Percentiles rank a stretch among this genome's conserved stretches.
These are phyloP conservation scores for Viola odorata DNA, from an alignment of 345 rosid genomes.

Conservation along the genomic window DNA sequence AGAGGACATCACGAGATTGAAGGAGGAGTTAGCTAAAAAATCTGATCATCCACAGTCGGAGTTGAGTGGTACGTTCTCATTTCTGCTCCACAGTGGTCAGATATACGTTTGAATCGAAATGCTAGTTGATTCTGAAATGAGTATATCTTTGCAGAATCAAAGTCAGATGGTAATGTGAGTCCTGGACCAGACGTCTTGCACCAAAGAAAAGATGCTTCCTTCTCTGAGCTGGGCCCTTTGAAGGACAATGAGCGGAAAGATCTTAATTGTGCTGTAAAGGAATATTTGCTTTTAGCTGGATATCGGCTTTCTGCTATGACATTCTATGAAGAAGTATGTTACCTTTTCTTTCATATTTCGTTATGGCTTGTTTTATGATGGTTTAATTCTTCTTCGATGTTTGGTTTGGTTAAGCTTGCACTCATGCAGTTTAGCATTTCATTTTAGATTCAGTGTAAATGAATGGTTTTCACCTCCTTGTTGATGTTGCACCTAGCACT, in stretches of 20 bases:
- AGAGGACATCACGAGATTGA: conserved; percentile 76
- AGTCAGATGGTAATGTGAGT: conserved; percentile 29
- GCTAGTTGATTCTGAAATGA: neutral
- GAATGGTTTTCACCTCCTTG: neutral
- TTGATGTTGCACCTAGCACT: too few relatives aligned
- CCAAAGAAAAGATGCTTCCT: conserved; percentile 48
- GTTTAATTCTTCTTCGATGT: neutral
- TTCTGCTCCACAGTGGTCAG: conserved; percentile 1
- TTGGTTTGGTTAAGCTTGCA: neutral
- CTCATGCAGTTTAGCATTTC: too few relatives aligned
- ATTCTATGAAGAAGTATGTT: conserved; percentile 86
- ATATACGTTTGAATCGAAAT: neutral
- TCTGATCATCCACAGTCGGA: conserved; percentile 37
- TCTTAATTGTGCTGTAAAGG: conserved; percentile 92
- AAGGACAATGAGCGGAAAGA: conserved; percentile 78
- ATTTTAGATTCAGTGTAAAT: neutral
- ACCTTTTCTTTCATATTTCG: neutral
- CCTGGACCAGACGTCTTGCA: conserved; percentile 45
- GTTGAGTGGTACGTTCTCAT: conserved; percentile 38
- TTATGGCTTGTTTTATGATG: neutral
- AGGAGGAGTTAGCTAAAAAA: conserved; percentile 66
- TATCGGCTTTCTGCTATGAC: conserved; percentile 96
- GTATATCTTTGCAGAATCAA: conserved; percentile 42
- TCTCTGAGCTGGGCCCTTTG: conserved; percentile 74
- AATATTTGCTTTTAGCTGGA: conserved; percentile 90